phyloP scores from a whole-genome alignment of 2,329 filamentous ascomycete species.

The Xylariaceae sp. region DNA sequence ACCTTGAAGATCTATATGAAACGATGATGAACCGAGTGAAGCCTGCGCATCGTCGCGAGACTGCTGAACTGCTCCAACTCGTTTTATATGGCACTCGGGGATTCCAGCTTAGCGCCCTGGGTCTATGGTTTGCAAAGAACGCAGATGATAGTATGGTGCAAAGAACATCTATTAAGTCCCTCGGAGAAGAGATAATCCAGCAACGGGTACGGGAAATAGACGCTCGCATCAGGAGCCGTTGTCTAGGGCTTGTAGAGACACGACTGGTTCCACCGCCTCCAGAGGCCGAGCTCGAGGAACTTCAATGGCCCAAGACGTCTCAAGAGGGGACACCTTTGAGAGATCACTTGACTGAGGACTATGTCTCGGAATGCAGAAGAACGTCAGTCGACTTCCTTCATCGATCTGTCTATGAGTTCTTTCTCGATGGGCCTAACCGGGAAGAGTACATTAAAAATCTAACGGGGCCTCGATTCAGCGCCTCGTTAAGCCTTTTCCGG shows the following conservation, averaged over 20 bases:
- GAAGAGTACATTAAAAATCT: not conserved
- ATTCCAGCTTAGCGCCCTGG: constrained; percentile 4
- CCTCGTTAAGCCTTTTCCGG: constrained; percentile 2
- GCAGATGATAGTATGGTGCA: constrained; percentile 6
- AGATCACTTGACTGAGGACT: no score
- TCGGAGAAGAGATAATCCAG: constrained; percentile 5
- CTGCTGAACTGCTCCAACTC: constrained; percentile 8
- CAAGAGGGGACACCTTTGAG: constrained; percentile 1
- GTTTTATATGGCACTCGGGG: not conserved
- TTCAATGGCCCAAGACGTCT: not conserved
- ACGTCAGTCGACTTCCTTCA: constrained; percentile 9
- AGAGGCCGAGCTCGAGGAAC: not conserved
- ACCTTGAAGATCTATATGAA: constrained; percentile 13
- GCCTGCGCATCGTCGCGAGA: constrained; percentile 5
- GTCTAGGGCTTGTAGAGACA: constrained; percentile 12
- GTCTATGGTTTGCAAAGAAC: constrained; percentile 13
- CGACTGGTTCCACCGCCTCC: not conserved
- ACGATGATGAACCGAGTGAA: constrained; percentile 9
- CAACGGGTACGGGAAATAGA: constrained; percentile 9
- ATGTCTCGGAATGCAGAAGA: not conserved
- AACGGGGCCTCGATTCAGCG: constrained; percentile 2
- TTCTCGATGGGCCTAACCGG: constrained; percentile 2
- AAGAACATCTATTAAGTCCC: constrained; percentile 2
- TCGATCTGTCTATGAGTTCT: constrained; percentile 14
- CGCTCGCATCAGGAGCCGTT: constrained; percentile 10